These are phyloP conservation scores for Colletotrichum tamarilloi DNA, from an alignment of 2,329 filamentous ascomycete species.

Conservation along the genomic window DNA sequence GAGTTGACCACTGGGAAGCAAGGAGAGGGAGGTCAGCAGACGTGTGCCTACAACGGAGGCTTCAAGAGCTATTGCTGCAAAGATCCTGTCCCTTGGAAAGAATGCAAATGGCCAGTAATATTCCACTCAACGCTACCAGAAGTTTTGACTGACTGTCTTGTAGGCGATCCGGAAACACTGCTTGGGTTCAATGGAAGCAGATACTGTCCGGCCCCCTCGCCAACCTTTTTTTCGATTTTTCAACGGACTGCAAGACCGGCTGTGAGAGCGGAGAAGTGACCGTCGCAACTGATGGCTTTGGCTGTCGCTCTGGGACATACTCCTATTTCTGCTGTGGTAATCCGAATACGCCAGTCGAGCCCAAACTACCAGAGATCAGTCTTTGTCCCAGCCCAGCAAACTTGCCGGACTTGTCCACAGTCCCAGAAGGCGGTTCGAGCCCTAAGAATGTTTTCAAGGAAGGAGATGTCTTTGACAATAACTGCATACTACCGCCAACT, in stretches of 20 bases:
- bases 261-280: neutral
- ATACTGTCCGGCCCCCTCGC: neutral
- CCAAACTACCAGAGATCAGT: neutral
- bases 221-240: neutral
- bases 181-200: neutral
- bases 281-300: neutral
- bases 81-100: neutral
- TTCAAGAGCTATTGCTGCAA: neutral
- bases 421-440: neutral
- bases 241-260: neutral
- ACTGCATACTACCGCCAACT: neutral
- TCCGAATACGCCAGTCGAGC: neutral
- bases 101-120: neutral
- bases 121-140: neutral
- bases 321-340: neutral
- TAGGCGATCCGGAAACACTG: neutral
- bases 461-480: neutral
- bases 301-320: neutral
- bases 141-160: neutral
- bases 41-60: neutral
- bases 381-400: neutral
- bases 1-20: neutral
- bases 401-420: neutral
- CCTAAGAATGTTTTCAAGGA: neutral
- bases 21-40: neutral